Conservation (phyloP, 2,329 filamentous ascomycete genomes). For the Elsinoe arachidis region DNA sequence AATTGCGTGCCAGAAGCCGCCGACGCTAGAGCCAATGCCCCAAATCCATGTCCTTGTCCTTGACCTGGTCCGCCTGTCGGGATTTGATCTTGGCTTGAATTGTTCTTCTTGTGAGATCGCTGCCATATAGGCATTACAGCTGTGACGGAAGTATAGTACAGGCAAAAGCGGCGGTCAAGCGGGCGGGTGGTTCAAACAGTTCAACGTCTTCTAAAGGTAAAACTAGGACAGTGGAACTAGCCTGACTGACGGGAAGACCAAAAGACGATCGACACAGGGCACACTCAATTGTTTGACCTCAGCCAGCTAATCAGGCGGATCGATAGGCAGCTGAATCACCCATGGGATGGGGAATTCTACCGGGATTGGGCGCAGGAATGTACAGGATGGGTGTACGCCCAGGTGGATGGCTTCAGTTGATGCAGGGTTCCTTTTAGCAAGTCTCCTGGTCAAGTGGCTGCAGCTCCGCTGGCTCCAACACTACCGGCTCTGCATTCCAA, state of each 20-base stretch:
- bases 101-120: constrained; percentile 10
- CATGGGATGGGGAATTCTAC: background rate
- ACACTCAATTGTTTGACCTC: background rate
- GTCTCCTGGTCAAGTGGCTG: constrained; percentile 2
- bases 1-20: constrained; percentile 10
- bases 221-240: background rate
- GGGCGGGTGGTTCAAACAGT: background rate
- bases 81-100: background rate
- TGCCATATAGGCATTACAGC: constrained; percentile 12
- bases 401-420: background rate
- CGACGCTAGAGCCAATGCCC: constrained; percentile 8
- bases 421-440: background rate
- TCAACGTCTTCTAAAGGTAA: constrained; percentile 8
- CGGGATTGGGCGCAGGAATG: background rate
- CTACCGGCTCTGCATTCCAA: constrained; percentile 2
- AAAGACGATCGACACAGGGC: background rate
- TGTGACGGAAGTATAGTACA: background rate
- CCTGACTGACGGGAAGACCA: background rate
- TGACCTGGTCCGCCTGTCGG: background rate
- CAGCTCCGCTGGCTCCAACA: constrained; percentile 2
- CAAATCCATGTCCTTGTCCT: background rate
- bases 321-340: background rate
- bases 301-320: background rate
- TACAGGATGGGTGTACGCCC: background rate
- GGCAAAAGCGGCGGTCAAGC: constrained; percentile 1